Evolutionary conservation across 495 filamentous ascomycete species (phyloP).

Genomic region (Aspergillus leporis): DNA sequence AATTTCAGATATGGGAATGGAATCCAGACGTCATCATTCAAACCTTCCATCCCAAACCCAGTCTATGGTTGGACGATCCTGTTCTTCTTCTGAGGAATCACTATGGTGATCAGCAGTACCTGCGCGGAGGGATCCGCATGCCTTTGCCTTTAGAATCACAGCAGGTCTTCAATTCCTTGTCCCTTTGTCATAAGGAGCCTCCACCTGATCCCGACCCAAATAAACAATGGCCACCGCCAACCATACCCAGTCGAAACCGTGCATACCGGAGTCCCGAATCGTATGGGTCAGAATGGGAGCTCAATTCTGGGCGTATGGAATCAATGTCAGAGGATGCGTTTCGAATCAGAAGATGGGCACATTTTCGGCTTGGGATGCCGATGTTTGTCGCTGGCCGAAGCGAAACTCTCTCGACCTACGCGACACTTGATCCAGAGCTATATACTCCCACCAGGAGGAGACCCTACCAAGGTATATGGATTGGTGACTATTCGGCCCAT

Average conservation of each 20-base stretch:
- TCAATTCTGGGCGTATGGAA: constrained; percentile 37
- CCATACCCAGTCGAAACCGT: constrained; percentile 58
- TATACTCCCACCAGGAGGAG: constrained; percentile 79
- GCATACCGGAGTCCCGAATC: constrained; percentile 25
- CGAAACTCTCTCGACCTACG: constrained; percentile 72
- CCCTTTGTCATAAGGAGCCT: constrained; percentile 41
- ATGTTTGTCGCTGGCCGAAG: constrained; percentile 46
- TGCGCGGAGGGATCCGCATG: constrained; percentile 51
- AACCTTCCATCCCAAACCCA: constrained; percentile 66
- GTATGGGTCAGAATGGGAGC: constrained; percentile 41
- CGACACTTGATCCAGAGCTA: constrained; percentile 66
- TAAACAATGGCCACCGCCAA: constrained; percentile 72
- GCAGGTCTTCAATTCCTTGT: constrained; percentile 50
- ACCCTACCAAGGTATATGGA: constrained; percentile 87
- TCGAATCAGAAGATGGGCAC: constrained; percentile 71
- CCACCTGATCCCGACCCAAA: constrained; percentile 28
- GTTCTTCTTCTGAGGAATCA: constrained; percentile 59
- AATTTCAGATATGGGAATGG: constrained; percentile 61
- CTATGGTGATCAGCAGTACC: constrained; percentile 24
- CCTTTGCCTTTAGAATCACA: constrained; percentile 49
- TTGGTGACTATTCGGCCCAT: constrained; percentile 85
- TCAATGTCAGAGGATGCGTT: constrained; percentile 67
- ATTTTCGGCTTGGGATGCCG: constrained; percentile 41
- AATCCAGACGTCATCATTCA: constrained; percentile 73
- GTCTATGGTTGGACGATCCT: constrained; percentile 70